Base-by-base conservation (phyloP, 2,329 filamentous ascomycete species). In the Colletotrichum lindemuthianum region DNA sequence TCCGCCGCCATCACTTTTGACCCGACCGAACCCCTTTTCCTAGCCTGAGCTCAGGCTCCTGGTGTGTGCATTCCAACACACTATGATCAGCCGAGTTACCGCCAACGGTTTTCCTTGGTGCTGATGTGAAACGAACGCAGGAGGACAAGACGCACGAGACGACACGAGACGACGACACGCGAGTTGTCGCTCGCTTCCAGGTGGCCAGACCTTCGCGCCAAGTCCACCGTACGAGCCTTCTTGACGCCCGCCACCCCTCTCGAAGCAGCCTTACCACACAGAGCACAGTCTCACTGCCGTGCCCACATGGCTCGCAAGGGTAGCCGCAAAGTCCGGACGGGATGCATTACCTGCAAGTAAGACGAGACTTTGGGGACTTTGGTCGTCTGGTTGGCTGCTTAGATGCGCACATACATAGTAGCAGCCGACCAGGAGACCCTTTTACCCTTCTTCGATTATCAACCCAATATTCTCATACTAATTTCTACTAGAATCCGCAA, bases 331-430 rank as follows among this genome's bases (percentile, higher is more conserved):
- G 80, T 82, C 50, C 74, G 79, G 48, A 82, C 81, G 6, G 84
- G 84, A 11, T 86, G 84, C 72, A 76, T 83, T 55, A 86, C 84
- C 56, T 86, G 84, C 82, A 85, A 85, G 83, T 66, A 69, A 67
- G 82, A 81, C 47, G 37, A 9, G 13, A 4, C n/a, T 15, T 11
- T 36, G 15, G 5, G 15, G 2, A 43, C 33, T 32, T 33, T 24
- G 36, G 34, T 13, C 6, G 13, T n/a, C 10, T 8, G 41, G 12
- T 43, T 2, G 3, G 13, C 41, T 43, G 12, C 15, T 13, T 43
- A 41, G 3, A 0, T 16, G n/a, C 6, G 32, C 33, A 0, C 32
- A 33, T 0, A 32, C 45, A 54, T 13, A 15, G 11, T n/a, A n/a
- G 13, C 34, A 13, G 11, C 13, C 5, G 13, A 13, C 32, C 59